Percentiles rank a stretch among this genome's conserved stretches.
These are phyloP conservation scores for Ehretia macrophylla DNA, from an alignment of 257 asterid species.

Conservation along the genomic window DNA sequence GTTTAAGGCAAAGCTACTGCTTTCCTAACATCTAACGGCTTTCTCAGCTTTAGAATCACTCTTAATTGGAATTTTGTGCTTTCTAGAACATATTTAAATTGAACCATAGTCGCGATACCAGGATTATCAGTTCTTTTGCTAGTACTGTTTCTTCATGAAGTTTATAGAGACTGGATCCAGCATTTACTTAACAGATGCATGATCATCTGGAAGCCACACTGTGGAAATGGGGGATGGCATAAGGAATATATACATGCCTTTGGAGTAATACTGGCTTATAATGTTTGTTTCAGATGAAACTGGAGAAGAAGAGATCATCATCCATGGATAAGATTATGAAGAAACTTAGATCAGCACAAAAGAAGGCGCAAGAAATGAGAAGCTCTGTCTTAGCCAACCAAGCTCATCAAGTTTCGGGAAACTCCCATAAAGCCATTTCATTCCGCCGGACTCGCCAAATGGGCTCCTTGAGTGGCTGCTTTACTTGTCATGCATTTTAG, in stretches of 20 bases:
- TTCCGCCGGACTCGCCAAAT: slow-evolving; percentile 59
- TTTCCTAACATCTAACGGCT: too few species aligned
- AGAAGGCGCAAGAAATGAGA: slow-evolving; percentile 90
- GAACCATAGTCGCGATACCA: too few species aligned
- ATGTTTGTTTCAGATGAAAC: slow-evolving; percentile 58
- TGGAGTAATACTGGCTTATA: slow-evolving; percentile 9
- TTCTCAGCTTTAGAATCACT: too few species aligned
- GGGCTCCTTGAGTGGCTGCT: slow-evolving; percentile 84
- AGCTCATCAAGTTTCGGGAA: slow-evolving; percentile 32
- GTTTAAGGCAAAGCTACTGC: too few species aligned
- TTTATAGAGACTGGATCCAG: not conserved
- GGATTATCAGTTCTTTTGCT: too few species aligned
- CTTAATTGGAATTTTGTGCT: too few species aligned
- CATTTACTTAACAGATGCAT: not conserved
- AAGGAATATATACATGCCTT: not conserved
- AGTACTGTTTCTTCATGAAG: too few species aligned
- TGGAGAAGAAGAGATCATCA: slow-evolving; percentile 94
- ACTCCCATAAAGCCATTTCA: slow-evolving; percentile 51
- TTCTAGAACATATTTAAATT: too few species aligned
- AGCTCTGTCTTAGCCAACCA: slow-evolving; percentile 47
- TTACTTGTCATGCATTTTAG: slow-evolving; percentile 80
- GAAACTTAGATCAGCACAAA: slow-evolving; percentile 77
- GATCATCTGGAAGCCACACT: not conserved
- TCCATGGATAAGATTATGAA: slow-evolving; percentile 93
- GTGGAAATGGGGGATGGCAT: too few species aligned